phyloP scores from a whole-genome alignment of 768 basidiomycete species.

The Trametes cubensis region DNA sequence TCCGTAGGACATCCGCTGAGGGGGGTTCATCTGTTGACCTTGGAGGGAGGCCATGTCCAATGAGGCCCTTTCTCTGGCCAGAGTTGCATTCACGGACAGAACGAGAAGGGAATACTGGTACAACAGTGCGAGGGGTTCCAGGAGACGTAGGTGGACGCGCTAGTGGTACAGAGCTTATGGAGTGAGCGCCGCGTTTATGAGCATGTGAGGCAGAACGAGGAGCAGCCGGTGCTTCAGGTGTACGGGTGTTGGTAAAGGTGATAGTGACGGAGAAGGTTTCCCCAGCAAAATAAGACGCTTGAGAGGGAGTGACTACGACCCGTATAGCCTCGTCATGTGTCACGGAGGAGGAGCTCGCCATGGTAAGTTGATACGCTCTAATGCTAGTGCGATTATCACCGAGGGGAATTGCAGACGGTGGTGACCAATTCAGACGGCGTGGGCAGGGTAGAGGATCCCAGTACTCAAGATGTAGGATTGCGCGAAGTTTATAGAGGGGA shows the following conservation, averaged over 20 bases:
- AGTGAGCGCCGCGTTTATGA: slow-evolving; percentile 76
- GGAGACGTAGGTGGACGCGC: slow-evolving; percentile 84
- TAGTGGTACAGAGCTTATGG: slow-evolving; percentile 80
- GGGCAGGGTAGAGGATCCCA: neutral
- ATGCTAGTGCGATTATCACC: too few relatives aligned
- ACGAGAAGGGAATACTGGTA: slow-evolving; percentile 37
- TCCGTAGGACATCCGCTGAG: slow-evolving; percentile 30
- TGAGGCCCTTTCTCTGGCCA: slow-evolving; percentile 50
- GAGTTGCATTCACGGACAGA: slow-evolving; percentile 11
- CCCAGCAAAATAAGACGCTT: slow-evolving; percentile 92
- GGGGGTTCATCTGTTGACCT: slow-evolving; percentile 35
- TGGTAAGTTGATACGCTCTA: neutral
- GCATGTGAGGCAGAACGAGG: slow-evolving; percentile 37
- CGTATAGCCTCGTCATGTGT: slow-evolving; percentile 46
- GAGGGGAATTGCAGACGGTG: neutral
- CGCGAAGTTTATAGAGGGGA: neutral
- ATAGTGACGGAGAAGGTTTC: slow-evolving; percentile 85
- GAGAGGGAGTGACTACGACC: slow-evolving; percentile 74
- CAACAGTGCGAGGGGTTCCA: slow-evolving; percentile 52
- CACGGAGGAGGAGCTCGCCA: slow-evolving; percentile 12
- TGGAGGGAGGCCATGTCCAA: slow-evolving; percentile 44
- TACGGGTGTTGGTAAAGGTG: slow-evolving; percentile 82
- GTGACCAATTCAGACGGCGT: neutral
- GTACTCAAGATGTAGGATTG: neutral
- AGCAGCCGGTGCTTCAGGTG: slow-evolving; percentile 45